These are phyloP conservation scores for Eucalyptus curtisii DNA, from an alignment of 345 rosid genomes.

Conservation along the genomic window DNA sequence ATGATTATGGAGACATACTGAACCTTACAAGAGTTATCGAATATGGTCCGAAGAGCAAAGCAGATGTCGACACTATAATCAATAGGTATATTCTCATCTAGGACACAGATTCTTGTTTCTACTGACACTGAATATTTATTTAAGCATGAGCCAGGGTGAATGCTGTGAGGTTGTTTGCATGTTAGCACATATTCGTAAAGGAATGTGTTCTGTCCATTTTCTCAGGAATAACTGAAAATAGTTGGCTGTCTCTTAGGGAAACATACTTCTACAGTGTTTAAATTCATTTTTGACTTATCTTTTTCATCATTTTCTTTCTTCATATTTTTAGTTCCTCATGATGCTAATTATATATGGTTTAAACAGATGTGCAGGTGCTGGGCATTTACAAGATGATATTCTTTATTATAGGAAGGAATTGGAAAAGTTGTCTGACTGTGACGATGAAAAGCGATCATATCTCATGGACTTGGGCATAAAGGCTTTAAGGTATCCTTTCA, in stretches of 20 bases:
- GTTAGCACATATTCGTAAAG: background rate
- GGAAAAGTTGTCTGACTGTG: slow-evolving; percentile 23
- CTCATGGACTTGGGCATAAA: slow-evolving; percentile 74
- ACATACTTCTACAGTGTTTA: background rate
- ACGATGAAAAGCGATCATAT: slow-evolving; percentile 55
- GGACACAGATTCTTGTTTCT: background rate
- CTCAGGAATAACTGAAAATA: background rate
- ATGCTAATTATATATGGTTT: background rate
- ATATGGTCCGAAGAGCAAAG: slow-evolving; percentile 89
- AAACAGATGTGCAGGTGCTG: slow-evolving; percentile 84
- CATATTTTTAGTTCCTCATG: background rate
- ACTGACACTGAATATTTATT: background rate
- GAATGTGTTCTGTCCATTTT: background rate
- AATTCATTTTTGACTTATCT: background rate
- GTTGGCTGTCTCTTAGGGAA: background rate
- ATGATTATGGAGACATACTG: slow-evolving; percentile 94
- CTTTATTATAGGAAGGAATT: slow-evolving; percentile 59
- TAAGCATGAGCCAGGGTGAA: background rate
- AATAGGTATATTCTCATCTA: slow-evolving; percentile 32
- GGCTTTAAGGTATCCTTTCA: slow-evolving; percentile 46
- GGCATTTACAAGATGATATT: slow-evolving; percentile 79
- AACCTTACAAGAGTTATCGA: slow-evolving; percentile 87
- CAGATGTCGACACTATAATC: slow-evolving; percentile 62
- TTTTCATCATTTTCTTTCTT: background rate
- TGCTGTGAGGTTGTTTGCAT: background rate